phyloP scores from a whole-genome alignment of 805 yeast species.

The Teunomyces kruisii region DNA sequence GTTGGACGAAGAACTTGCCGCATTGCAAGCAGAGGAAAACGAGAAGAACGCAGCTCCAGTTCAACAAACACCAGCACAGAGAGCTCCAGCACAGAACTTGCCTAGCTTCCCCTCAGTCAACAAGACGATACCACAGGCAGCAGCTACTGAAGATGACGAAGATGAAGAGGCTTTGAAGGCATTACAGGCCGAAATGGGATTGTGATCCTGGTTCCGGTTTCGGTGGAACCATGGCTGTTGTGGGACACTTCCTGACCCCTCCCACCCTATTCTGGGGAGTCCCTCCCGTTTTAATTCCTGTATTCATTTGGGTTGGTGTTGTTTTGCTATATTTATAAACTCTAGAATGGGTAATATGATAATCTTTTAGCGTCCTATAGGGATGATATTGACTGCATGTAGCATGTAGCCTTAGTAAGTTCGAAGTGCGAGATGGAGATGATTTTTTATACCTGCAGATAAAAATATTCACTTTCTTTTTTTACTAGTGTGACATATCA shows the following conservation, averaged over 20 bases:
- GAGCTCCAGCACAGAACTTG: conserved; percentile 22
- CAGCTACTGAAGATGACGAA: conserved; percentile 61
- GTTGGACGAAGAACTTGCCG: conserved; percentile 90
- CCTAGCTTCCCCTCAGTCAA: conserved; percentile 47
- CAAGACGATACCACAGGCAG: conserved; percentile 40
- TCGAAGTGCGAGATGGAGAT: background rate
- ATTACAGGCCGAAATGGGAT: conserved; percentile 84
- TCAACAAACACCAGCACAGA: conserved; percentile 11
- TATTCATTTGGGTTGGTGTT: conserved; percentile 1
- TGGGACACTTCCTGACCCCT: background rate
- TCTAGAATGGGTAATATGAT: conserved; percentile 3
- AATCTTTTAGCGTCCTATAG: background rate
- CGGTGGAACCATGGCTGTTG: background rate
- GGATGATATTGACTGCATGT: background rate
- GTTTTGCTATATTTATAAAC: conserved; percentile 3
- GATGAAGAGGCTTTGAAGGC: conserved; percentile 81
- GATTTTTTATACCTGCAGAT: background rate
- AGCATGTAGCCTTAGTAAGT: no score
- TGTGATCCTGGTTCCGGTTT: conserved; percentile 33
- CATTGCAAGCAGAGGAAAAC: conserved; percentile 77
- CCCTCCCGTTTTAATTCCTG: background rate
- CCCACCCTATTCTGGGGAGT: background rate
- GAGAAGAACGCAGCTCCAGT: conserved; percentile 40
- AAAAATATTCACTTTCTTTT: background rate
- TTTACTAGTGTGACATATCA: conserved; percentile 3